Base-by-base conservation (phyloP, 2,329 filamentous ascomycete species). In the Rachicladosporium sp. region DNA sequence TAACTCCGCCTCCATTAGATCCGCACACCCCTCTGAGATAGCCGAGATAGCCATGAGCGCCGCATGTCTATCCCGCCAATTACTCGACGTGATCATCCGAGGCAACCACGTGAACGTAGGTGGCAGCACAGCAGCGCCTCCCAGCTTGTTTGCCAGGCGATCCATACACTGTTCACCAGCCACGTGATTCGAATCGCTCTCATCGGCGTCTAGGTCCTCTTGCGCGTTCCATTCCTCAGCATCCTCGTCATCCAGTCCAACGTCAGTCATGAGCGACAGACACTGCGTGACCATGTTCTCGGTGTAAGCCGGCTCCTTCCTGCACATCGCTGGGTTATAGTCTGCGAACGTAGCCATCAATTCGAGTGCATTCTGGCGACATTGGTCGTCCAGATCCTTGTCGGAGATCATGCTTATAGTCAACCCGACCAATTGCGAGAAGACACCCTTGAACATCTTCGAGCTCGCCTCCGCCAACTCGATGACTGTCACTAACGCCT, bases 81-180 rank as follows among this genome's bases (percentile, higher is more conserved):
- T 78, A 52, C 84, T 81, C 1, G 91, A 96, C 39, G 80, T 85
- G 79, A 96, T 93, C 91, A 98, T 98, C 47, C 87, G 76, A 7
- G 91, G 91, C 31, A 98, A 77, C 91, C 91, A 98, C 60, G 82
- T 82, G 65, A 96, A 98, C 1, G 89, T 96, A 1, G 88, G 88
- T 27, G 84, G 84, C 12, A 98, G 70, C 42, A 98, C 82, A n/a
- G 83, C 80, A 54, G 84, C 73, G n/a, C 91, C 91, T 42, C 91
- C 91, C 29, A 98, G 80, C 64, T 94, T 95, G 69, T 96, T 98
- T 40, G 91, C 89, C 40, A 98, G 70, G 42, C 91, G 79, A 59
- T 98, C 91, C 89, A 98, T 96, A 51, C 86, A 93, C 64, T 98
- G 91, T 63, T 98, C 91, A 45, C 91, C 91, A 33, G 89, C 91